Conservation (phyloP, 139 green algal species). For the Chlorella sp. region DNA sequence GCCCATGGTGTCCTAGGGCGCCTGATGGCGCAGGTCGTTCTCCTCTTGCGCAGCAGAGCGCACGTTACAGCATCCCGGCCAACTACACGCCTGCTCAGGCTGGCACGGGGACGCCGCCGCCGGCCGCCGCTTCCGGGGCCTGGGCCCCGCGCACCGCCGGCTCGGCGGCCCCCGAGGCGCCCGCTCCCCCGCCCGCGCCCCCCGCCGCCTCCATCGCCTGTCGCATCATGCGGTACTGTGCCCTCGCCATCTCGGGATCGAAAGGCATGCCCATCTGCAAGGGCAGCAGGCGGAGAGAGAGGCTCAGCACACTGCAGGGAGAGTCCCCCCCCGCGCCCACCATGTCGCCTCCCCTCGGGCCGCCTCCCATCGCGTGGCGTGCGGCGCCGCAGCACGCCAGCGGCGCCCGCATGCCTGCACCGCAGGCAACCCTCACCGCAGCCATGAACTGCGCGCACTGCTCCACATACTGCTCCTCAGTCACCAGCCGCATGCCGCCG, state of each 20-base stretch:
- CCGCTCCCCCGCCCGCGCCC: neutral
- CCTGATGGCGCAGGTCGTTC: no score
- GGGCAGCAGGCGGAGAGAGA: neutral
- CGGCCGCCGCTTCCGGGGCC: no score
- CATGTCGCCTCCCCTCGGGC: no score
- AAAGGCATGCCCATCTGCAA: slow-evolving; percentile 33
- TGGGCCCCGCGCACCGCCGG: no score
- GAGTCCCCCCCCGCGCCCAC: neutral
- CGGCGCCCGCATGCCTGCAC: neutral
- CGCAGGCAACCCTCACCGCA: neutral
- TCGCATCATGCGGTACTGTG: slow-evolving; percentile 13
- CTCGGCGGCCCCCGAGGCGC: no score
- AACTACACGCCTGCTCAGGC: no score
- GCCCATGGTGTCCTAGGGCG: no score
- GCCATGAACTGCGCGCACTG: slow-evolving; percentile 15
- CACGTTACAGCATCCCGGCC: no score
- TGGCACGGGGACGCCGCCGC: no score
- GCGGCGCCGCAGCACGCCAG: neutral
- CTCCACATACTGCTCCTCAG: slow-evolving; percentile 27
- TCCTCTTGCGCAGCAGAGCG: no score
- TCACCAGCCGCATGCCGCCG: slow-evolving; percentile 4
- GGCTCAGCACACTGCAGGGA: neutral
- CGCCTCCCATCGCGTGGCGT: neutral
- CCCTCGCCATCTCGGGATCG: slow-evolving; percentile 22
- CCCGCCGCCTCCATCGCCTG: neutral